These are phyloP conservation scores for Rhizopus delemar DNA, from an alignment of 371 early-diverging fungal genomes.

Conservation along the genomic window DNA sequence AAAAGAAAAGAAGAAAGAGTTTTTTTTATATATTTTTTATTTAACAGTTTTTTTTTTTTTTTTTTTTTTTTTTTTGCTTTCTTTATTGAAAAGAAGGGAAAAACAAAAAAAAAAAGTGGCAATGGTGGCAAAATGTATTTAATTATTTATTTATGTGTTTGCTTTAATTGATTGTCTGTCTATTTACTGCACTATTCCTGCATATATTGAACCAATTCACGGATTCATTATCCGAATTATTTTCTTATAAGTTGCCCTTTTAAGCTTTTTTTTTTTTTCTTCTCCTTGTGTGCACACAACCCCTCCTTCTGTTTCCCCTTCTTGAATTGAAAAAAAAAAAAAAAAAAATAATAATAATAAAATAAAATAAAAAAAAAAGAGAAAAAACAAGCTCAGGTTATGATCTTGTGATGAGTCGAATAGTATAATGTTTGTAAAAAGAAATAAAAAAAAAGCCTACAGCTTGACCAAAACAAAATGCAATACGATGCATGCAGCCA, in stretches of 20 bases:
- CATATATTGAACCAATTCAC: constrained; percentile 29
- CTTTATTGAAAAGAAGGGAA: neutral
- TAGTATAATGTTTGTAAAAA: too few relatives aligned
- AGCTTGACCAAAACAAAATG: constrained; percentile 8
- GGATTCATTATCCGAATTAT: constrained; percentile 2
- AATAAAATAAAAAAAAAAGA: neutral
- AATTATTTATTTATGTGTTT: neutral
- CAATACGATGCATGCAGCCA: constrained; percentile 22
- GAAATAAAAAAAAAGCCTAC: too few relatives aligned
- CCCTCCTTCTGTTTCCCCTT: too few relatives aligned
- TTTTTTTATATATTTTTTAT: too few relatives aligned
- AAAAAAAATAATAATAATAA: too few relatives aligned
- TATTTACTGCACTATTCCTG: constrained; percentile 36
- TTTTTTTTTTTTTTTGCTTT: constrained; percentile 8
- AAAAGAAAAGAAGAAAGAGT: neutral
- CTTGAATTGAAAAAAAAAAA: too few relatives aligned
- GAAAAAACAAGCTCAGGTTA: neutral
- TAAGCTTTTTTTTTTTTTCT: neutral
- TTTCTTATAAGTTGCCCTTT: constrained; percentile 1
- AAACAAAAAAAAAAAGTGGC: constrained; percentile 9
- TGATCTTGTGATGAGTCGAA: constrained; percentile 2
- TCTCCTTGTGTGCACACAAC: neutral
- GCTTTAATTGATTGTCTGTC: constrained; percentile 29
- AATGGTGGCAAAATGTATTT: neutral
- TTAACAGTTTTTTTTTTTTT: constrained; percentile 4